Evolutionary conservation across 2,329 filamentous ascomycete species (phyloP).

Genomic region (Corynespora cassiicola): DNA sequence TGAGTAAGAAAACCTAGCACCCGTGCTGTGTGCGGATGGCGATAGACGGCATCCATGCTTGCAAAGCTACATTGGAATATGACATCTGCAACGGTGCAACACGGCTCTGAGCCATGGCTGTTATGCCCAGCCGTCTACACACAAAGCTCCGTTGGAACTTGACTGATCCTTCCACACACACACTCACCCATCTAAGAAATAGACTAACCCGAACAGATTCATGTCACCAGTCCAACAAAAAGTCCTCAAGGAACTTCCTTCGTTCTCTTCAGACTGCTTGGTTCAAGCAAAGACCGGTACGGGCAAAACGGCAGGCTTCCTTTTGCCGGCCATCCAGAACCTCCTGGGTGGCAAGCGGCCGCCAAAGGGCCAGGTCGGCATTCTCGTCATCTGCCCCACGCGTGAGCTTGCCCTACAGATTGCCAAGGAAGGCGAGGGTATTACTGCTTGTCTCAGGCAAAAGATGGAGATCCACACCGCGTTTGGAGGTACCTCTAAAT

Average conservation of each 20-base stretch:
- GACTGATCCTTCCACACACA: no score
- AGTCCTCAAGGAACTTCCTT: constrained; percentile 58
- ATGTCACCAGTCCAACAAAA: constrained; percentile 64
- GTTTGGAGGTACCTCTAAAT: constrained; percentile 48
- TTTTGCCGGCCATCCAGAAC: constrained; percentile 56
- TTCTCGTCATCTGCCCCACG: constrained; percentile 56
- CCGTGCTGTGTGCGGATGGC: no score
- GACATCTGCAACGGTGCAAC: no score
- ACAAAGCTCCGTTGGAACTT: no score
- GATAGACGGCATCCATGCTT: no score
- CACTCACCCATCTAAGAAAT: background rate
- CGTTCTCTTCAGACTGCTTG: constrained; percentile 58
- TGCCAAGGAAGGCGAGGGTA: constrained; percentile 52
- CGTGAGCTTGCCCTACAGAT: constrained; percentile 59
- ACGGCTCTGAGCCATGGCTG: no score
- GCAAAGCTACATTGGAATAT: no score
- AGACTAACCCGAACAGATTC: constrained; percentile 31
- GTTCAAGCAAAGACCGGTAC: constrained; percentile 61
- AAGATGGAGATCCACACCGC: constrained; percentile 54
- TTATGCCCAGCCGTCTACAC: no score
- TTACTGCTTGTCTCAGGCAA: constrained; percentile 48
- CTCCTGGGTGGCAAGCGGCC: constrained; percentile 45
- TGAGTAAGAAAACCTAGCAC: constrained; percentile 30
- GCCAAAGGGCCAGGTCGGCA: constrained; percentile 48
- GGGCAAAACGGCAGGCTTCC: constrained; percentile 58